Conservation (phyloP, 352 stramenopile species). For the Phytophthora fragariaefolia region DNA sequence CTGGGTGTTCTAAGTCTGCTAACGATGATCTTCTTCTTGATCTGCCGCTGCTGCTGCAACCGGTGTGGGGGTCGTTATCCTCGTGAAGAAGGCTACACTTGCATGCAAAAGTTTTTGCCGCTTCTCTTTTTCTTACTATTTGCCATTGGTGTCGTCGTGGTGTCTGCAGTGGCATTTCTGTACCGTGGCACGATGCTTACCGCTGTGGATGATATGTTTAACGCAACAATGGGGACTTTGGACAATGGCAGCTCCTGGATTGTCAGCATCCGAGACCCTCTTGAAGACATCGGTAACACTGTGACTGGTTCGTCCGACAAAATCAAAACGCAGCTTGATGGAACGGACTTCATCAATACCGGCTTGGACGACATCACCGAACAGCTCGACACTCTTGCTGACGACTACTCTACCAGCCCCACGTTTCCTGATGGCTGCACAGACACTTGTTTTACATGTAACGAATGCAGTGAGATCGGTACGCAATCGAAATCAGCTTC, state of each 20-base stretch:
- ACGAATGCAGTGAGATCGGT: constrained; percentile 37
- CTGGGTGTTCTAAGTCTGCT: constrained; percentile 64
- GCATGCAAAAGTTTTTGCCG: constrained; percentile 70
- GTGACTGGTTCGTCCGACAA: constrained; percentile 40
- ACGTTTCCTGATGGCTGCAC: constrained; percentile 47
- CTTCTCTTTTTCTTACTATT: constrained; percentile 76
- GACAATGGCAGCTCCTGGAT: constrained; percentile 51
- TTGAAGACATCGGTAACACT: constrained; percentile 51
- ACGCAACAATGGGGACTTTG: constrained; percentile 45
- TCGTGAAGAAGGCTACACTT: constrained; percentile 69
- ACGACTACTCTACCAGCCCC: constrained; percentile 26
- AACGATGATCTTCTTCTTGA: constrained; percentile 74
- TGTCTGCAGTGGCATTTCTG: constrained; percentile 57
- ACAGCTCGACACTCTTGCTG: constrained; percentile 39
- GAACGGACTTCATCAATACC: constrained; percentile 54
- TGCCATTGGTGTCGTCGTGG: constrained; percentile 48
- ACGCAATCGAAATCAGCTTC: constrained; percentile 31
- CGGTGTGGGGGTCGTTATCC: constrained; percentile 61
- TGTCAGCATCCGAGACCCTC: constrained; percentile 42
- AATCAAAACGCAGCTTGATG: constrained; percentile 41
- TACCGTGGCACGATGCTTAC: constrained; percentile 61
- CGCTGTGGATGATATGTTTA: constrained; percentile 55
- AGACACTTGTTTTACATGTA: constrained; percentile 53
- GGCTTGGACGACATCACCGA: constrained; percentile 40
- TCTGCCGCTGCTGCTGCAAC: constrained; percentile 85